Base-by-base conservation (phyloP, 306 rosid genomes). In the Urtica urens region DNA sequence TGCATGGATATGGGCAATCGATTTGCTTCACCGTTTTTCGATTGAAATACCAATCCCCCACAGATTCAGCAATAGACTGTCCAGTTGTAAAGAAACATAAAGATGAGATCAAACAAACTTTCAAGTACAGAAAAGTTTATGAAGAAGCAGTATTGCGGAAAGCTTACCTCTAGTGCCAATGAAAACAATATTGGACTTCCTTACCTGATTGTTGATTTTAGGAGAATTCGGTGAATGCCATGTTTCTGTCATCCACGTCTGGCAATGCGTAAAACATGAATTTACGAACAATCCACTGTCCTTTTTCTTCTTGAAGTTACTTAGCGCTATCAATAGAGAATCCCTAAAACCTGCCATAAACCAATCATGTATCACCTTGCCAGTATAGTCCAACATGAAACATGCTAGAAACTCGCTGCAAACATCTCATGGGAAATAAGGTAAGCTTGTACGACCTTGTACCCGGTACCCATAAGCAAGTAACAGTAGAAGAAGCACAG, bases 211-310 rank as follows among this genome's bases (percentile, higher is more conserved):
- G 25, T 77, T 77, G 56, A 85, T 55, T 78, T 77, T 80, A 23
- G 99, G 94, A 59, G 99, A 85, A 59, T 35, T 59, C 67, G 82
- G 69, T 43, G 94, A 81, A 57, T 81, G 79, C 99, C 99, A 90
- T 34, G 85, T 85, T 72, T 73, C 78, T 4, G 69, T 48, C 66
- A 62, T 62, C 85, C 59, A 76, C 26, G 99, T 81, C 70, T 85
- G 95, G 74, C 95, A 90, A 73, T 85, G 99, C 63, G 68, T 53
- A 65, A 81, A 90, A 57, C 99, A 85, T 27, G 95, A 81, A 65
- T 90, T 68, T 59, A 90, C 65, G 50, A 90, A 90, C 71, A 72
- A 49, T 60, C 99, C 99, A 10, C 74, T 76, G 31, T 67, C 79
- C 66, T 67, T 69, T 16, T 25, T 72, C 21, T 68, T 81, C 62